These are phyloP conservation scores for Annona cherimola DNA, from an alignment of 164 flowering plant genomes.

Conservation along the genomic window DNA sequence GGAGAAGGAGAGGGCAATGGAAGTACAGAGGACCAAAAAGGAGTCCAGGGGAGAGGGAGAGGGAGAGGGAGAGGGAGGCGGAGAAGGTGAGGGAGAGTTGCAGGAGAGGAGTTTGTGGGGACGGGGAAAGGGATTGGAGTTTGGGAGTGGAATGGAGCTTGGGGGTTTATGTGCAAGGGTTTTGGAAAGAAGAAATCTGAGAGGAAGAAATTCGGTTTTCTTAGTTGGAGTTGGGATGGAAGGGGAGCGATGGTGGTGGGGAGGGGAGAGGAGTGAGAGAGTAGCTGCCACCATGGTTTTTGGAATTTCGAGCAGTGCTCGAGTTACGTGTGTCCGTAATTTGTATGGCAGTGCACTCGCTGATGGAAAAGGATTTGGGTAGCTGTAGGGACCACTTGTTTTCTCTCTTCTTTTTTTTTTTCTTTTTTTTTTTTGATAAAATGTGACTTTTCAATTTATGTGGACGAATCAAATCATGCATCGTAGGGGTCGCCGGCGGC, in stretches of 20 bases:
- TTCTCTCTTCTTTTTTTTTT: too few species aligned
- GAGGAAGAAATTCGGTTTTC: conserved; percentile 2
- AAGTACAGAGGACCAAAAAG: conserved; percentile 43
- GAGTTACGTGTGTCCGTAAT: not conserved
- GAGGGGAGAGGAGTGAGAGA: conserved; percentile 4
- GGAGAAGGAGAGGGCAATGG: conserved; percentile 56
- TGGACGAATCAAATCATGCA: too few species aligned
- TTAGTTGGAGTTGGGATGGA: conserved; percentile 15
- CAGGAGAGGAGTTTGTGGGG: not conserved
- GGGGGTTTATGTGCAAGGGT: conserved; percentile 7
- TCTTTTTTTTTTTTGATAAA: too few species aligned
- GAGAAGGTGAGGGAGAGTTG: not conserved
- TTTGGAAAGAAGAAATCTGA: conserved; percentile 12
- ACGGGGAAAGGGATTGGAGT: not conserved
- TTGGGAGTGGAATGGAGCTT: conserved; percentile 1
- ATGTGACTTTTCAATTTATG: too few species aligned
- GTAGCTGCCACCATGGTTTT: not conserved
- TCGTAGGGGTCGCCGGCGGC: too few species aligned
- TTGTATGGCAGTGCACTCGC: not conserved
- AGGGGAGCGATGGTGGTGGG: conserved; percentile 18
- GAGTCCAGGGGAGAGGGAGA: conserved; percentile 30
- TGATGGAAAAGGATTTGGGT: too few species aligned
- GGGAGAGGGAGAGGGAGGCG: not conserved
- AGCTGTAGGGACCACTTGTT: too few species aligned
- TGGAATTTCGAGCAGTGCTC: not conserved